These are phyloP conservation scores for Gracilaria caudata DNA, from an alignment of 23 red algal genomes.

Conservation along the genomic window DNA sequence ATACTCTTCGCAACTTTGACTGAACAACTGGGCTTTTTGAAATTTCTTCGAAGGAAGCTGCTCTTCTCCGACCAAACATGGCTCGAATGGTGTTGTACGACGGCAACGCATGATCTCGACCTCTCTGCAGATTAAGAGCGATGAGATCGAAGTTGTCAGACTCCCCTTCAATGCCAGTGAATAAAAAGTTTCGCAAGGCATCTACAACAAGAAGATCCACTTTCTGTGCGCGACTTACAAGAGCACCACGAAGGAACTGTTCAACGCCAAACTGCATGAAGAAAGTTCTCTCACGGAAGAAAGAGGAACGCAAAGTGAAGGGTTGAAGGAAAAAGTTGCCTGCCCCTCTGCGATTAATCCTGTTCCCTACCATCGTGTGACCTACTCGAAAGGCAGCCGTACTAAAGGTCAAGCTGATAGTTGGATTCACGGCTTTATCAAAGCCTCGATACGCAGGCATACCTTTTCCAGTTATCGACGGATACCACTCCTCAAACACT, in stretches of 20 bases:
- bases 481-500: conserved; percentile 65
- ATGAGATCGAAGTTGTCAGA: conserved; percentile 49
- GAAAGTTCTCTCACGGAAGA: conserved; percentile 42
- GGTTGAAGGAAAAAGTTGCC: conserved; percentile 21
- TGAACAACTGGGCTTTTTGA: background rate
- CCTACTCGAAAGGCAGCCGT: conserved; percentile 73
- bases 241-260: conserved; percentile 41
- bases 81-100: conserved; percentile 33
- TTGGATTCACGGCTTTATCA: conserved; percentile 39
- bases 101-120: conserved; percentile 60
- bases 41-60: conserved; percentile 21
- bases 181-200: conserved; percentile 66
- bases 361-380: conserved; percentile 62
- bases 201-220: conserved; percentile 49
- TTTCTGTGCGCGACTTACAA: conserved; percentile 29
- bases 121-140: conserved; percentile 67
- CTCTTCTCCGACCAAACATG: background rate
- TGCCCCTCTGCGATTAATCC: conserved; percentile 19
- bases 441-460: conserved; percentile 57
- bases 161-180: conserved; percentile 31
- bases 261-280: conserved; percentile 36
- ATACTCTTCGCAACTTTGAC: background rate
- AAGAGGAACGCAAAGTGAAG: background rate
- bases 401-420: conserved; percentile 45
- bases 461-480: conserved; percentile 26